Percentiles rank a stretch among this genome's conserved stretches.
Evolutionary conservation across 495 filamentous ascomycete genomes (phyloP).

Genomic region (Aspergillus baeticus): DNA sequence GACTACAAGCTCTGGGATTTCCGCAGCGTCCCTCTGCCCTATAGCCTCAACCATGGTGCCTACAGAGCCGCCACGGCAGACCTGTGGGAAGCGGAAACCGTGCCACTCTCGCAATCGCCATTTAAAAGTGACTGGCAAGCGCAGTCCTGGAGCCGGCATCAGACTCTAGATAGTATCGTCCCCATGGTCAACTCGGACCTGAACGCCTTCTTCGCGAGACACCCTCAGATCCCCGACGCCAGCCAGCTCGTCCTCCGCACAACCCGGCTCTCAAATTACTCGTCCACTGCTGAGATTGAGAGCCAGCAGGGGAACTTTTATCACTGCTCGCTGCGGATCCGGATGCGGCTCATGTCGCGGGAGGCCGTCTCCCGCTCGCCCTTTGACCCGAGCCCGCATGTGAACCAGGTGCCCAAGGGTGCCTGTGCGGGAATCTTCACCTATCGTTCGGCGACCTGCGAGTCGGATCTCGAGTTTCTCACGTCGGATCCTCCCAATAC

Average conservation of each 20-base stretch:
- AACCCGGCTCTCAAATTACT: slow-evolving; percentile 51
- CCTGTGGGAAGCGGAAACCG: slow-evolving; percentile 10
- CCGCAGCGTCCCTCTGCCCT: slow-evolving; percentile 39
- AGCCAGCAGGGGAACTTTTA: slow-evolving; percentile 51
- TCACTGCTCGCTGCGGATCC: slow-evolving; percentile 62
- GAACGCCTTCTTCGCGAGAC: slow-evolving; percentile 62
- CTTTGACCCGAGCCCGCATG: neutral
- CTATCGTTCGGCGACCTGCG: slow-evolving; percentile 59
- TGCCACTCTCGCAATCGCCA: slow-evolving; percentile 34
- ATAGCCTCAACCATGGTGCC: slow-evolving; percentile 10
- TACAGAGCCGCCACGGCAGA: slow-evolving; percentile 4
- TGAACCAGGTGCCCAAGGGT: slow-evolving; percentile 33
- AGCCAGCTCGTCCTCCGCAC: slow-evolving; percentile 58
- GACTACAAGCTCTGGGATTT: slow-evolving; percentile 70
- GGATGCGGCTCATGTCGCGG: slow-evolving; percentile 38
- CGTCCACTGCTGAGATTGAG: slow-evolving; percentile 66
- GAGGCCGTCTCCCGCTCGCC: slow-evolving; percentile 14
- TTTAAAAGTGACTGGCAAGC: slow-evolving; percentile 55
- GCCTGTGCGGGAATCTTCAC: slow-evolving; percentile 75
- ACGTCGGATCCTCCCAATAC: slow-evolving; percentile 54
- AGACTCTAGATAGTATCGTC: slow-evolving; percentile 43
- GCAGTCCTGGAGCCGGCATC: slow-evolving; percentile 55
- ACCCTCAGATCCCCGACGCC: slow-evolving; percentile 13
- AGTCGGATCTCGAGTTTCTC: slow-evolving; percentile 76
- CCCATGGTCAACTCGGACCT: slow-evolving; percentile 60